Base-by-base conservation (phyloP, 805 yeast species). In the Wickerhamiella vanderwaltii region DNA sequence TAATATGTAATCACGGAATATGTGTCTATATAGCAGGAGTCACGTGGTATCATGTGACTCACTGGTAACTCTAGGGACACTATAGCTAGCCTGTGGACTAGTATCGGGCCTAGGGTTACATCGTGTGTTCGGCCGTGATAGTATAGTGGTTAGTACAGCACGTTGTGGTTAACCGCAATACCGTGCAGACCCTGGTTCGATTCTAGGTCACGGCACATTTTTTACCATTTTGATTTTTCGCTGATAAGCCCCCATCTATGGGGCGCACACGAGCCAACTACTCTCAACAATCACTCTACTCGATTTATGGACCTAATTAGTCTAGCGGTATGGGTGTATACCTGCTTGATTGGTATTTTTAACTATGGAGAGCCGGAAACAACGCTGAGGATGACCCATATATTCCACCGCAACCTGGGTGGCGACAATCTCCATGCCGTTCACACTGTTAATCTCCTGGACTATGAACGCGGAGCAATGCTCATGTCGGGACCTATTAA, bases 141-240 rank as follows among this genome's bases (percentile, higher is more conserved):
- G 68, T 72, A 72, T 72, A 72, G 77, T 72, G 77, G 77, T 72
- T 61, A 72, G 76, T 72, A 72, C 77, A 70, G 69, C 60, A 69
- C 76, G 72, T 72, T 72, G 77, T 72, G 49, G 46, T 25, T 39
- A 23, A 31, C 29, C 13, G 13, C 37, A 34, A 36, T 13, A 29
- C 42, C 44, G 45, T 44, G 20, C 35, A 36, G 68, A 72, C 77
- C 77, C 74, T 69, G 70, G 77, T 72, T 72, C 77, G 77, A 71
- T 71, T 72, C 77, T 72, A 68, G 77, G 77, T 66, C 63, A 65
- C 75, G 75, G 77, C 77, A 72, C 19, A 29, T 29, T 6, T 16
- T 18, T 38, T 29, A 30, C 30, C 9, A 7, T 28, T 15, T 7
- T 12, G 33, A 3, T 25, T 23, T 15, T 7, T 12, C 36, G 17